phyloP scores from a whole-genome alignment of 1,139 yeast species.

The Saccharomyces pastorianus region DNA sequence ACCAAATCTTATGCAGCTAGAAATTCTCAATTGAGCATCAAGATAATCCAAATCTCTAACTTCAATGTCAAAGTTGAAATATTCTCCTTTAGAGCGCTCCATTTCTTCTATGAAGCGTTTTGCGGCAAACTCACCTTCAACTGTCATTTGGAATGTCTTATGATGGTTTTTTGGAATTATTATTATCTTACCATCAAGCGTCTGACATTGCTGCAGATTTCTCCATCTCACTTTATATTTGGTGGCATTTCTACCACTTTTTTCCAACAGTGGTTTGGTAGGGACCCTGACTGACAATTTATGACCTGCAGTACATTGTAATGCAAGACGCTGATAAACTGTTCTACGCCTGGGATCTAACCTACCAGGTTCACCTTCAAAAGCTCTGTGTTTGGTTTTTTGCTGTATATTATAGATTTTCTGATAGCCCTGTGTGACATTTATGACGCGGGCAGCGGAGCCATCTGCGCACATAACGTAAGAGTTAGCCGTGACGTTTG shows the following conservation, averaged over 20 bases:
- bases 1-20: slow-evolving; percentile 30
- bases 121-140: slow-evolving; percentile 17
- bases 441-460: slow-evolving; percentile 32
- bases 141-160: slow-evolving; percentile 19
- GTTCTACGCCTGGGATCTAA: slow-evolving; percentile 14
- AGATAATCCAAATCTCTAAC: slow-evolving; percentile 32
- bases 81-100: slow-evolving; percentile 12
- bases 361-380: slow-evolving; percentile 16
- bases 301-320: slow-evolving; percentile 34
- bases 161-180: slow-evolving; percentile 21
- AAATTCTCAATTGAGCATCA: slow-evolving; percentile 23
- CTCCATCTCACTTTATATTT: slow-evolving; percentile 15
- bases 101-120: slow-evolving; percentile 11
- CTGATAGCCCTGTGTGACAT: slow-evolving; percentile 36
- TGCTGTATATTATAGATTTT: slow-evolving; percentile 35
- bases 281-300: slow-evolving; percentile 30
- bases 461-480: slow-evolving; percentile 39
- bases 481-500: slow-evolving; percentile 33
- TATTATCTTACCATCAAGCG: slow-evolving; percentile 19
- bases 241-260: slow-evolving; percentile 12
- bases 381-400: slow-evolving; percentile 22
- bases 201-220: slow-evolving; percentile 14
- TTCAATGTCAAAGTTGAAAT: slow-evolving; percentile 33
- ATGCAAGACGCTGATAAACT: slow-evolving; percentile 24
- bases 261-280: slow-evolving; percentile 17